Evolutionary conservation across 2,329 filamentous ascomycete species (phyloP).

Genomic region (Colletotrichum sp.): DNA sequence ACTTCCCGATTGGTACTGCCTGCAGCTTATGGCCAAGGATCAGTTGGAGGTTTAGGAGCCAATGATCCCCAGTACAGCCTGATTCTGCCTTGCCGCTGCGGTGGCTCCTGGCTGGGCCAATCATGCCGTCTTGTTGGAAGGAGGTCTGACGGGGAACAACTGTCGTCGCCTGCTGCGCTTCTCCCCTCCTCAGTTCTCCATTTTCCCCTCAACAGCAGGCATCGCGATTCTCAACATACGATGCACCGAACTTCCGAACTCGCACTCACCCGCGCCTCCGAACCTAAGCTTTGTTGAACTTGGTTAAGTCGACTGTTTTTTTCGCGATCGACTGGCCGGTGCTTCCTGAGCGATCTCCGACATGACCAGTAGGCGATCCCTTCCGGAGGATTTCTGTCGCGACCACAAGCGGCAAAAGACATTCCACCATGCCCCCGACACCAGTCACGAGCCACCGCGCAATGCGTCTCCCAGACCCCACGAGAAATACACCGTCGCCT

Average conservation of each 20-base stretch:
- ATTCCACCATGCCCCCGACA: not conserved
- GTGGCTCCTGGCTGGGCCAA: not conserved
- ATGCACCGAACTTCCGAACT: not conserved
- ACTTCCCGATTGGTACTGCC: not conserved
- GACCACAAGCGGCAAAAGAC: not conserved
- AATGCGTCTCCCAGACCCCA: not conserved
- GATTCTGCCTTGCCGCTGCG: not conserved
- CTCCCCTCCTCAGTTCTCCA: not conserved
- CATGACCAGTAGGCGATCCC: not conserved
- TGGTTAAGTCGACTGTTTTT: not conserved
- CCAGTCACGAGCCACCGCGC: not conserved
- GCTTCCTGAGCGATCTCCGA: not conserved
- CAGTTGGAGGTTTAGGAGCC: not conserved
- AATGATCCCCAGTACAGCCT: not conserved
- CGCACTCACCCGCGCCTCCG: not conserved
- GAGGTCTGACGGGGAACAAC: not conserved
- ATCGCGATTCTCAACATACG: not conserved
- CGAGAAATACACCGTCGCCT: conserved; percentile 21
- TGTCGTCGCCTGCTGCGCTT: not conserved
- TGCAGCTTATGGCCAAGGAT: not conserved
- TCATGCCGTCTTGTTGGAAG: fast-evolving
- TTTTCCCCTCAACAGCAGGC: too few relatives aligned
- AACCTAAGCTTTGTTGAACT: not conserved
- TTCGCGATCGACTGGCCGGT: fast-evolving
- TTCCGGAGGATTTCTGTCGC: not conserved